Evolutionary conservation across 2,329 filamentous ascomycete genomes (phyloP).

Genomic region (Magnaporthiopsis poae): DNA sequence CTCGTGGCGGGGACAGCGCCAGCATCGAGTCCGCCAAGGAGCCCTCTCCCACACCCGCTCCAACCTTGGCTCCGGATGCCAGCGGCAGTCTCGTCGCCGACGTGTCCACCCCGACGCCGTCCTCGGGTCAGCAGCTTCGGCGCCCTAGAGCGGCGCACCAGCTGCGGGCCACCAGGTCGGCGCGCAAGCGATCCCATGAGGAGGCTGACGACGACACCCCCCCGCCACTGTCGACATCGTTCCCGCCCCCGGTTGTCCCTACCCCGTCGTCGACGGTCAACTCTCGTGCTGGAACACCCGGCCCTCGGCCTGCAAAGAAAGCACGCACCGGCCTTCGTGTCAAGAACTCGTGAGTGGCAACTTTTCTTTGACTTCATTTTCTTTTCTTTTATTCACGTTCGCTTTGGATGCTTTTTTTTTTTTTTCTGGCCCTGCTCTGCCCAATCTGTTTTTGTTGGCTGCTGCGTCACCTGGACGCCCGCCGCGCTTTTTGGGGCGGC

Average conservation of each 20-base stretch:
- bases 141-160: conserved; percentile 9
- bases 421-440: not conserved
- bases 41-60: not conserved
- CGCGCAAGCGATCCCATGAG: conserved; percentile 43
- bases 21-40: not conserved
- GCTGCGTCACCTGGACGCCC: not conserved
- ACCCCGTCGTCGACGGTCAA: conserved; percentile 30
- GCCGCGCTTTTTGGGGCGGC: not conserved
- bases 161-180: conserved; percentile 34
- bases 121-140: conserved; percentile 1
- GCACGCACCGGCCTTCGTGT: conserved; percentile 52
- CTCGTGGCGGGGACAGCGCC: conserved; percentile 19
- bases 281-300: conserved; percentile 53
- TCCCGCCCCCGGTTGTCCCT: conserved; percentile 36
- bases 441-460: not conserved
- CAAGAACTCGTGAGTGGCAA: conserved; percentile 56
- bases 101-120: conserved; percentile 3
- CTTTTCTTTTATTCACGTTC: conserved; percentile 5
- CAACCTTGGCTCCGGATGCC: not conserved
- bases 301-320: conserved; percentile 48
- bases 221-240: conserved; percentile 42
- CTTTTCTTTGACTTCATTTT: conserved; percentile 11
- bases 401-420: conserved; percentile 6
- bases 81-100: not conserved
- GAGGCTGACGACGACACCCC: conserved; percentile 39